Evolutionary conservation across 306 rosid species (phyloP), one percentile per base, ranked within the genome.

Genomic region (Quercus engelmannii): DNA sequence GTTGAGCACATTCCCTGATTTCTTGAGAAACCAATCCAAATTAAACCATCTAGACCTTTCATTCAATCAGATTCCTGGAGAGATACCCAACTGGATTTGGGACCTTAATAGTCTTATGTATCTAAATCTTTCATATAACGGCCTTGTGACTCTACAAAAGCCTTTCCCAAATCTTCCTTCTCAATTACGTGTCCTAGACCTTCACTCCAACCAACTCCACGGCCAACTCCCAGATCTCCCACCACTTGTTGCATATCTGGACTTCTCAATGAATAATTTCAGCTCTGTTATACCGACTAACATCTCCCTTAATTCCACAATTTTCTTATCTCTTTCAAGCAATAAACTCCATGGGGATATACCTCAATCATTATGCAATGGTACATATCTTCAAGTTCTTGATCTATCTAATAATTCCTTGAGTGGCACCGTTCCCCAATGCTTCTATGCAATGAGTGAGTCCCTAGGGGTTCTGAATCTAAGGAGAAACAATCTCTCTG

Each of bases 121-220:
- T 2, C 30, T 90, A 52, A 88, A 92, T 65, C 84, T 92, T 30
- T 90, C 97, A 26, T 28, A 67, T 77, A 92, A 92, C 77, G 43
- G 12, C 0, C 33, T 90, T 4, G 4, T 0, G 0, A 20, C 21
- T 14, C 5, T 84, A 49, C 74, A 74, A 59, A 82, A 76, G 55
- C 72, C 76, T 21, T n/a, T 38, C 0, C 31, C 12, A 0, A 69
- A 76, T 55, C 15, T 25, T 31, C 35, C 5, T 64, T 4, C 41
- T 25, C 1, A 0, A 0, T 23, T 86, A 71, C 0, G 0, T 0
- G 0, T 17, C 2, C 52, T 90, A 41, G 87, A 90, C 78, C 88
- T 90, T 2, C 91, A 80, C 64, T 38, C 71, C 1, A 90, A 90
- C 80, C 55, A 55, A 5, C 78, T 90, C 13, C 76, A 61, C 14